These are phyloP conservation scores for Thelonectria blattea DNA, from an alignment of 2,329 filamentous ascomycete species.

Conservation along the genomic window DNA sequence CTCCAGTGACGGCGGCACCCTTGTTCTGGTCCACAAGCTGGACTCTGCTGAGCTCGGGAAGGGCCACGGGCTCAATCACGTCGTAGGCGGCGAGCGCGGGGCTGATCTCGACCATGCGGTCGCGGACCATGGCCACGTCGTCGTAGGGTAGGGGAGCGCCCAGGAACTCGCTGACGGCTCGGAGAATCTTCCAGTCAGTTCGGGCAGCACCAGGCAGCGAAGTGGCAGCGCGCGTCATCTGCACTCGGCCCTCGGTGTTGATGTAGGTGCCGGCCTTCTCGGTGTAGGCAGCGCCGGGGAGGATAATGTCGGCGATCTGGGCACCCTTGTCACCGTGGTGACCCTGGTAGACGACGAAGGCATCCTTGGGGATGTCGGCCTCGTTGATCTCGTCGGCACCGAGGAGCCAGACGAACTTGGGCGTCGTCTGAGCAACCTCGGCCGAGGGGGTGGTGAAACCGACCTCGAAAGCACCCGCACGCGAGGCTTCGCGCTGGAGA, in stretches of 20 bases:
- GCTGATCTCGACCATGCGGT: slow-evolving; percentile 94
- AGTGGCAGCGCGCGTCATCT: slow-evolving; percentile 90
- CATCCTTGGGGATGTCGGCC: slow-evolving; percentile 89
- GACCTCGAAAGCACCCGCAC: slow-evolving; percentile 92
- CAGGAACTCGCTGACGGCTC: slow-evolving; percentile 90
- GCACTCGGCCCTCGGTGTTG: slow-evolving; percentile 96
- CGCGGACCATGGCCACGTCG: slow-evolving; percentile 84
- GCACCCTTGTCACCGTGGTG: slow-evolving; percentile 96
- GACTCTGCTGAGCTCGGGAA: slow-evolving; percentile 82
- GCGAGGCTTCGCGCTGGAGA: slow-evolving; percentile 89
- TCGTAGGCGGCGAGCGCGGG: slow-evolving; percentile 90
- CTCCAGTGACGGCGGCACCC: slow-evolving; percentile 74
- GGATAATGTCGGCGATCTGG: slow-evolving; percentile 89
- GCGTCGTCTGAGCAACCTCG: slow-evolving; percentile 80
- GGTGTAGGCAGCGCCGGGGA: slow-evolving; percentile 94
- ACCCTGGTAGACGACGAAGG: slow-evolving; percentile 97
- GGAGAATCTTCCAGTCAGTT: slow-evolving; percentile 99
- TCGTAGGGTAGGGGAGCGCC: slow-evolving; percentile 89
- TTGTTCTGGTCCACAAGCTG: slow-evolving; percentile 97
- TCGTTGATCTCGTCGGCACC: slow-evolving; percentile 90
- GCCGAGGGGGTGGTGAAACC: slow-evolving; percentile 89
- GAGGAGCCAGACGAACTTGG: slow-evolving; percentile 96
- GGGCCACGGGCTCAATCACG: slow-evolving; percentile 80
- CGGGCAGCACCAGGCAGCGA: slow-evolving; percentile 87
- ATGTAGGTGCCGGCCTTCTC: slow-evolving; percentile 96